Conservation (phyloP, 305 asterid genomes). For the Rubia tinctorum region DNA sequence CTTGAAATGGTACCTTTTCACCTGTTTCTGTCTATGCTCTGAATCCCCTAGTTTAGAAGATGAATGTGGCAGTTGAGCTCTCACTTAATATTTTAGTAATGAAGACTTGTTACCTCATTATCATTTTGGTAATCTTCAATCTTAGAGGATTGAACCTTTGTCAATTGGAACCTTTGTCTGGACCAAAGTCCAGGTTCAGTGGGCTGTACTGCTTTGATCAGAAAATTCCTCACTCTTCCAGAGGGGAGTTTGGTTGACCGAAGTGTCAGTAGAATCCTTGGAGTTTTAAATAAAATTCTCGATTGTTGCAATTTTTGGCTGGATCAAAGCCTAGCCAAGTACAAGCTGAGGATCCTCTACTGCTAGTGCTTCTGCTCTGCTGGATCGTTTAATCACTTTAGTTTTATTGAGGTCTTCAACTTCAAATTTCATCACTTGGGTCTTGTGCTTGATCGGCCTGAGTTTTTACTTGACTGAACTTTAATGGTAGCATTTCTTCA, state of each 20-base stretch:
- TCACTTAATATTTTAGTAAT: neutral
- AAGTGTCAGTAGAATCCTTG: no score
- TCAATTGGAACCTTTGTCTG: neutral
- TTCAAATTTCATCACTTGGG: neutral
- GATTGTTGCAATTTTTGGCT: neutral
- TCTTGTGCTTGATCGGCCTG: neutral
- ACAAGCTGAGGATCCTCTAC: neutral
- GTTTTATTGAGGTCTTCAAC: no score
- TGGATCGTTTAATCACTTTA: no score
- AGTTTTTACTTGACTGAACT: neutral
- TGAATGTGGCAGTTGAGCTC: neutral
- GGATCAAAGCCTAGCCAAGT: neutral
- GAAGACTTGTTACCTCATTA: neutral
- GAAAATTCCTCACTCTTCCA: neutral
- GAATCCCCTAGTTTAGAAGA: neutral
- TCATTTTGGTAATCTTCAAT: neutral
- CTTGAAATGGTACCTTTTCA: neutral
- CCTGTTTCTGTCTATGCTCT: neutral
- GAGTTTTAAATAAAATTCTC: neutral
- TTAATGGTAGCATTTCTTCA: neutral
- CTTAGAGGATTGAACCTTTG: neutral
- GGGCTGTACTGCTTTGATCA: neutral
- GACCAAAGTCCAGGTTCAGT: neutral
- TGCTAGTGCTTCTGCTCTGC: no score
- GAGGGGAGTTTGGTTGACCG: neutral